These are phyloP conservation scores for Zelonia costaricensis DNA, from an alignment of 208 protist genomes.

Conservation along the genomic window DNA sequence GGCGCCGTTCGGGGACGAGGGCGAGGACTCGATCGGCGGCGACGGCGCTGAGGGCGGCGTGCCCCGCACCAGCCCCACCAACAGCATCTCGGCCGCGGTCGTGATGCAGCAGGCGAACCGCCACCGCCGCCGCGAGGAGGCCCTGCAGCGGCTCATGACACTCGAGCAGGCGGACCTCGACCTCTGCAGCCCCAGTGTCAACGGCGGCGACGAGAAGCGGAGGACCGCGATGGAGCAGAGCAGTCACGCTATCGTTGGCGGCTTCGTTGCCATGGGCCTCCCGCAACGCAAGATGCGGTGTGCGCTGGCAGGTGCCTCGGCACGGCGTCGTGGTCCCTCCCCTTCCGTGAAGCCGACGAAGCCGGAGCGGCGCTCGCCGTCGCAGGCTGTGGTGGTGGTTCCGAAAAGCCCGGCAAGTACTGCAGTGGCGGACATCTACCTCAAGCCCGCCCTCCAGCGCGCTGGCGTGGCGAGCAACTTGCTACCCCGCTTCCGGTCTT, in stretches of 20 bases:
- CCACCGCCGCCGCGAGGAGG: constrained; percentile 42
- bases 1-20: background rate
- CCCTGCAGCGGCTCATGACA: constrained; percentile 32
- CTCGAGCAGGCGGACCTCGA: constrained; percentile 16
- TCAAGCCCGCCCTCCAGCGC: constrained; percentile 15
- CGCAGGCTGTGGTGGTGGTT: background rate
- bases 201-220: background rate
- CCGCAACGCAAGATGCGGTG: background rate
- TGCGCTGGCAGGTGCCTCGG: background rate
- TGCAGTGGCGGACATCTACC: constrained; percentile 23
- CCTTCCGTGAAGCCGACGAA: background rate
- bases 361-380: background rate
- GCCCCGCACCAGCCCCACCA: background rate
- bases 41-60: constrained; percentile 1
- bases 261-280: constrained; percentile 4
- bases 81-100: constrained; percentile 10
- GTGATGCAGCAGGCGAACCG: constrained; percentile 55
- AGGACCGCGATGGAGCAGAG: background rate
- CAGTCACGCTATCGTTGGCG: constrained; percentile 1
- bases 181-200: background rate
- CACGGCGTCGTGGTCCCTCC: background rate
- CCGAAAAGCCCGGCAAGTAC: background rate
- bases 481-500: background rate
- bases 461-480: background rate
- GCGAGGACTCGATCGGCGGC: constrained; percentile 10